A percentile compares a stretch with the other conserved stretches of the same genome.
phyloP scores from a whole-genome alignment of 257 asterid species.

The Primulina huaijiensis region DNA sequence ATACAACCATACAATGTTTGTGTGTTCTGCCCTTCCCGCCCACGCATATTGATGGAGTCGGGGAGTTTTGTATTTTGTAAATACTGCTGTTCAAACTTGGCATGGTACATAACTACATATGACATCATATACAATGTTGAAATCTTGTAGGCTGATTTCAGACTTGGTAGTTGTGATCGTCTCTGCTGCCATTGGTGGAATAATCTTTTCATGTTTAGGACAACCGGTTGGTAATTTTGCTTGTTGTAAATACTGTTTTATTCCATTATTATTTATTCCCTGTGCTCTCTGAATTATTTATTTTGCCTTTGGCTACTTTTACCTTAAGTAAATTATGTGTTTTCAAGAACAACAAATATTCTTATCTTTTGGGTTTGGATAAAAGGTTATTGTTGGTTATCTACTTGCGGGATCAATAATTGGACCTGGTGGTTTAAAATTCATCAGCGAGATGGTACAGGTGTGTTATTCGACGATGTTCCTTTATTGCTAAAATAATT shows the following conservation, averaged over 20 bases:
- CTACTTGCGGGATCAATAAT: constrained; percentile 92
- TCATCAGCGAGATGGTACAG: constrained; percentile 94
- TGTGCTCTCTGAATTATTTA: constrained; percentile 12
- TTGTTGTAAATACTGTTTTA: neutral
- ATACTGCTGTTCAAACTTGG: constrained; percentile 23
- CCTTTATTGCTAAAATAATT: constrained; percentile 15
- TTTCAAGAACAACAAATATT: constrained; percentile 15
- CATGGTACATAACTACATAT: constrained; percentile 17
- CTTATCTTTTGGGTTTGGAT: constrained; percentile 25
- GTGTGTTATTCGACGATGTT: constrained; percentile 36
- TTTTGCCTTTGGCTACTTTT: constrained; percentile 24
- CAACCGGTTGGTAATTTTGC: constrained; percentile 77
- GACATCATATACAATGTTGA: constrained; percentile 19
- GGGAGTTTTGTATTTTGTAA: neutral
- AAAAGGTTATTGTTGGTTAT: constrained; percentile 87
- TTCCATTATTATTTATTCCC: constrained; percentile 19
- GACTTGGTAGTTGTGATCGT: constrained; percentile 97
- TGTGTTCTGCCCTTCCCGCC: neutral
- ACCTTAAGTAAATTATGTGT: constrained; percentile 5
- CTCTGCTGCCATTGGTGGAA: constrained; percentile 98
- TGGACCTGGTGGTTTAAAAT: constrained; percentile 96
- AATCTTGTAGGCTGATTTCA: constrained; percentile 76
- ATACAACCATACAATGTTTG: neutral
- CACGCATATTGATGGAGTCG: neutral
- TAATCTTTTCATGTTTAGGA: constrained; percentile 88